Percentiles rank a stretch among this genome's conserved stretches.
Conservation (phyloP, 208 protist genomes). For the Willaertia magna region DNA sequence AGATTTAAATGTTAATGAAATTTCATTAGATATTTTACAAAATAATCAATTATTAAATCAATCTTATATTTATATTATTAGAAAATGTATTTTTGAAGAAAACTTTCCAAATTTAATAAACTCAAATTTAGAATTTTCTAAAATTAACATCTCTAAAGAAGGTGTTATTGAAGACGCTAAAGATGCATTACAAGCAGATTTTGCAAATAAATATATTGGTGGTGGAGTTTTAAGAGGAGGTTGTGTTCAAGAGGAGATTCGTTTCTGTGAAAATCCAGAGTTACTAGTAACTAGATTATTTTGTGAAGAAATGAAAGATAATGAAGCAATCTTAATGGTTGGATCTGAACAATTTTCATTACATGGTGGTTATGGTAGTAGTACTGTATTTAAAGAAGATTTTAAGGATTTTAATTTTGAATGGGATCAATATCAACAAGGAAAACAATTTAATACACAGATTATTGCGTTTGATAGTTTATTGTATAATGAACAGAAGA, state of each 20-base stretch:
- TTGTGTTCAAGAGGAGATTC: constrained; percentile 20
- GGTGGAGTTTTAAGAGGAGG: not conserved
- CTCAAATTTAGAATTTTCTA: too few species aligned
- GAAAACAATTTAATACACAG: not conserved
- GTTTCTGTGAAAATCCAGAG: constrained; percentile 1
- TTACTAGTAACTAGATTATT: constrained; percentile 5
- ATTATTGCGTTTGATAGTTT: constrained; percentile 1
- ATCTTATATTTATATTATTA: too few species aligned
- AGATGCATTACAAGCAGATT: not conserved
- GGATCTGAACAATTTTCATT: not conserved
- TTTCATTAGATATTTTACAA: too few species aligned
- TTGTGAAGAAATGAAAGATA: not conserved
- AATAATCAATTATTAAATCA: too few species aligned
- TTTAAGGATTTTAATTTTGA: not conserved
- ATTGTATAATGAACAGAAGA: not conserved
- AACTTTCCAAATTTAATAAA: too few species aligned
- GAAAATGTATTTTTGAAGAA: too few species aligned
- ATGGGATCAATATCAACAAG: too few species aligned
- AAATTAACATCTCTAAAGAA: not conserved
- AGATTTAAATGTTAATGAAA: too few species aligned
- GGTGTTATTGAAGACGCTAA: not conserved
- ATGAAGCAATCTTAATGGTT: not conserved
- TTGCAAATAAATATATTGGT: not conserved
- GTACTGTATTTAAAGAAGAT: not conserved
- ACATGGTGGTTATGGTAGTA: not conserved